A percentile compares a stretch with the other conserved stretches of the same genome.
Evolutionary conservation across 1,284 basidiomycete species (phyloP).

Genomic region (Cutaneotrichosporon cyanovorans): DNA sequence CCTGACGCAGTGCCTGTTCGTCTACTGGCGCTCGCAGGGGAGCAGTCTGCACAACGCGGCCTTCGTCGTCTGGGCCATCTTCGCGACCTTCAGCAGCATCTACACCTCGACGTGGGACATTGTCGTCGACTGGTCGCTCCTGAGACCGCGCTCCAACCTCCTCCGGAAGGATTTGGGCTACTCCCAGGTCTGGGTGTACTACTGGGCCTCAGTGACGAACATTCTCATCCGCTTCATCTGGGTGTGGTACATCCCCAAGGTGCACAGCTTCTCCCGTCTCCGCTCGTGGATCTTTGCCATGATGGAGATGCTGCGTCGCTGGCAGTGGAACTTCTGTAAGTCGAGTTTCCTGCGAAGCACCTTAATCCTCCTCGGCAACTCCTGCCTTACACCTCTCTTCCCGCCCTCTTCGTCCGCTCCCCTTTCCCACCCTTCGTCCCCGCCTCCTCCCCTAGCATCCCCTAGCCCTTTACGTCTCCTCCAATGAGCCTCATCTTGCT

Average conservation of each 20-base stretch:
- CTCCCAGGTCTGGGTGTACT: conserved; percentile 49
- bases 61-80: conserved; percentile 60
- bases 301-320: conserved; percentile 71
- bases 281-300: conserved; percentile 63
- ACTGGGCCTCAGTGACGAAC: conserved; percentile 55
- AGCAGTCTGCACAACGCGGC: conserved; percentile 45
- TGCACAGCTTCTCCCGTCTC: conserved; percentile 51
- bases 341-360: conserved; percentile 31
- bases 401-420: background rate
- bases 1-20: conserved; percentile 59
- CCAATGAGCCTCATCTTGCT: too few relatives aligned
- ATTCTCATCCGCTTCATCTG: conserved; percentile 70
- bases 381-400: background rate
- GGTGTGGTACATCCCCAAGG: conserved; percentile 64
- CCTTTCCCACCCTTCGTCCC: too few relatives aligned
- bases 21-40: conserved; percentile 60
- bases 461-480: too few relatives aligned
- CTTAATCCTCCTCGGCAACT: background rate
- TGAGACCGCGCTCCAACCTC: conserved; percentile 59
- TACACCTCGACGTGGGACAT: conserved; percentile 73
- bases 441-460: too few relatives aligned
- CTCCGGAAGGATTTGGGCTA: conserved; percentile 71
- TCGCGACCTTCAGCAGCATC: conserved; percentile 56
- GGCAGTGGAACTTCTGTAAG: conserved; percentile 89
- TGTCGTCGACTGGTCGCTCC: conserved; percentile 54